Percentiles rank a stretch among this genome's conserved stretches.
Conservation (phyloP, 768 basidiomycete species). For the Tulasnella sp. region DNA sequence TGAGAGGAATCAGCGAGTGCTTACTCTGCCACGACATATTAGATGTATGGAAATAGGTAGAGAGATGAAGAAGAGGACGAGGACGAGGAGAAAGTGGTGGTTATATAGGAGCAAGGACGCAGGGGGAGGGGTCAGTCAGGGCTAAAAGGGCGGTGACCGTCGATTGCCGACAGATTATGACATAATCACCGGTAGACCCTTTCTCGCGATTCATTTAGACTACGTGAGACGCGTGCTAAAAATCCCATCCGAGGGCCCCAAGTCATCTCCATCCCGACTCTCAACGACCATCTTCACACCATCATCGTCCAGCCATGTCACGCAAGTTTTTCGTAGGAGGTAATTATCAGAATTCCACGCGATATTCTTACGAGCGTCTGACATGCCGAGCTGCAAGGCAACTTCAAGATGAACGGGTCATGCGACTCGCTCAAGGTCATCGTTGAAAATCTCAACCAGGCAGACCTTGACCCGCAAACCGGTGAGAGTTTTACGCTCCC, state of each 20-base stretch:
- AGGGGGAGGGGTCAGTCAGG: constrained; percentile 2
- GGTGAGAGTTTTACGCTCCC: constrained; percentile 53
- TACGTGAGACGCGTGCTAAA: constrained; percentile 6
- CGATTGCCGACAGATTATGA: background rate
- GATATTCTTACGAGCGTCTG: background rate
- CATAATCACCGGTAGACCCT: constrained; percentile 21
- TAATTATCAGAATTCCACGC: constrained; percentile 21
- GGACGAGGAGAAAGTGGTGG: background rate
- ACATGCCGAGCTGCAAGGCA: constrained; percentile 49
- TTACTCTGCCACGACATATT: background rate
- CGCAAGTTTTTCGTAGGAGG: constrained; percentile 92
- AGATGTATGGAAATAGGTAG: background rate
- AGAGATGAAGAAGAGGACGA: constrained; percentile 9
- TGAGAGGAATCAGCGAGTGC: constrained; percentile 16
- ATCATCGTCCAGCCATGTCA: constrained; percentile 53
- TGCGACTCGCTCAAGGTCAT: constrained; percentile 66
- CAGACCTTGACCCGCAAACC: constrained; percentile 72
- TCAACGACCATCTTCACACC: constrained; percentile 11
- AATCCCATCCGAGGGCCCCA: constrained; percentile 6
- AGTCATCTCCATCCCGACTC: constrained; percentile 23
- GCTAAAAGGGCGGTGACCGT: constrained; percentile 4
- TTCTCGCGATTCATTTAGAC: constrained; percentile 18
- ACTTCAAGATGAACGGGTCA: constrained; percentile 95
- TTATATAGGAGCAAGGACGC: constrained; percentile 15
- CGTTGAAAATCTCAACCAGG: constrained; percentile 72